Evolutionary conservation across 306 rosid species (phyloP).

Genomic region (Luffa aegyptiaca): DNA sequence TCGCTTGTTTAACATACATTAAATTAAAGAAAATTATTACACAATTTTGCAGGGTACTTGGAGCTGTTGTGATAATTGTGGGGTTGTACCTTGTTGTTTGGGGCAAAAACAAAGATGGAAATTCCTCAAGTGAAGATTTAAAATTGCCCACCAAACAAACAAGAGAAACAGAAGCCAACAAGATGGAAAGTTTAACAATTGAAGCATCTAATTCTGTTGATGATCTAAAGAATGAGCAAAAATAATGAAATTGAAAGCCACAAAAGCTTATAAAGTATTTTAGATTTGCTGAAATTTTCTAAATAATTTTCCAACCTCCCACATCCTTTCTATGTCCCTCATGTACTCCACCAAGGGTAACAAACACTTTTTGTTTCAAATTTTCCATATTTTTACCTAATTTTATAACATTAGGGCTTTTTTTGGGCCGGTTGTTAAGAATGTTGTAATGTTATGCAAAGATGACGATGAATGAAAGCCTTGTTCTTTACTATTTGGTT

Average conservation of each 20-base stretch:
- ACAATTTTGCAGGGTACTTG: conserved; percentile 43
- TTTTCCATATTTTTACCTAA: background rate
- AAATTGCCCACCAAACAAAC: conserved; percentile 16
- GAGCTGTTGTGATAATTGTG: conserved; percentile 48
- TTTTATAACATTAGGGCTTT: background rate
- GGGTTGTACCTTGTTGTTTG: conserved; percentile 73
- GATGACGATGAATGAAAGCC: background rate
- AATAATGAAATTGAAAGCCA: background rate
- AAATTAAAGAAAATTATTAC: background rate
- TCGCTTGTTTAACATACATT: background rate
- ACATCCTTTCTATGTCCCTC: background rate
- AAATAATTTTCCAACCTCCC: background rate
- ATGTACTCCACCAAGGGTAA: background rate
- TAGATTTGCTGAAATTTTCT: background rate
- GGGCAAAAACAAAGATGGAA: conserved; percentile 72
- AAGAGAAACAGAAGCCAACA: background rate
- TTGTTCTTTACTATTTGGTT: background rate
- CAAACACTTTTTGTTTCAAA: background rate
- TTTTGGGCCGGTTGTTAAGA: background rate
- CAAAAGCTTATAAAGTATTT: background rate
- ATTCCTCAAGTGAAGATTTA: conserved; percentile 16
- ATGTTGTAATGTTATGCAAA: background rate
- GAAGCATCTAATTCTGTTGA: conserved; percentile 10
- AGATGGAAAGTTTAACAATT: conserved; percentile 21
- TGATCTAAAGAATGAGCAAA: background rate